phyloP scores from a whole-genome alignment of 768 basidiomycete species.

The Leucogyrophana mollusca region DNA sequence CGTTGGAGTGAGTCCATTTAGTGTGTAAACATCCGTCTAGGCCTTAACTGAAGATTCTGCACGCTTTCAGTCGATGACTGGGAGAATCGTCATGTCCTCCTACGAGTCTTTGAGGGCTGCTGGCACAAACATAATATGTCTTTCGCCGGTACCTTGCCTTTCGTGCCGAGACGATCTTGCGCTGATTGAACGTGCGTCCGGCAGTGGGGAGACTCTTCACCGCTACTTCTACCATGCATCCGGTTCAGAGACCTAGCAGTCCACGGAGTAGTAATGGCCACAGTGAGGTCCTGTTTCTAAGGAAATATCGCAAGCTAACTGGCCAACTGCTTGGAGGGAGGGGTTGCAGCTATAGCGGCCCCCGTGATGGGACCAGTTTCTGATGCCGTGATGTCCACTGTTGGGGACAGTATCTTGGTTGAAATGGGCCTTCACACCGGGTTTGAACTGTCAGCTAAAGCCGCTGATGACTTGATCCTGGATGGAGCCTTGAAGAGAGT shows the following conservation, averaged over 20 bases:
- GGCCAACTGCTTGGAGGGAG: slow-evolving; percentile 27
- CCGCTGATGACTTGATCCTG: slow-evolving; percentile 52
- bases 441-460: slow-evolving; percentile 48
- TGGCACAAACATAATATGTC: slow-evolving; percentile 56
- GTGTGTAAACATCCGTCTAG: background rate
- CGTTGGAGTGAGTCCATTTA: slow-evolving; percentile 49
- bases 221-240: slow-evolving; percentile 61
- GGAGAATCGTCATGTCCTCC: slow-evolving; percentile 62
- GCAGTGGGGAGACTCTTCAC: slow-evolving; percentile 66
- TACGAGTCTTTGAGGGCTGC: slow-evolving; percentile 62
- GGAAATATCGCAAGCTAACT: slow-evolving; percentile 6
- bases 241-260: slow-evolving; percentile 62
- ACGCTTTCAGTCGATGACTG: slow-evolving; percentile 50
- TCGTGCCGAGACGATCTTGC: background rate
- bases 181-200: slow-evolving; percentile 1
- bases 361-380: slow-evolving; percentile 56
- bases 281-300: slow-evolving; percentile 38
- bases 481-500: slow-evolving; percentile 46
- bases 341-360: slow-evolving; percentile 42
- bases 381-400: slow-evolving; percentile 45
- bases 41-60: background rate
- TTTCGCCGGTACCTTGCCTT: slow-evolving; percentile 47
- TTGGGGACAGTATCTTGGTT: slow-evolving; percentile 59
- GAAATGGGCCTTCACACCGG: slow-evolving; percentile 55
- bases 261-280: slow-evolving; percentile 59